Evolutionary conservation across 306 rosid species (phyloP).

Genomic region (Potentilla sterilis): DNA sequence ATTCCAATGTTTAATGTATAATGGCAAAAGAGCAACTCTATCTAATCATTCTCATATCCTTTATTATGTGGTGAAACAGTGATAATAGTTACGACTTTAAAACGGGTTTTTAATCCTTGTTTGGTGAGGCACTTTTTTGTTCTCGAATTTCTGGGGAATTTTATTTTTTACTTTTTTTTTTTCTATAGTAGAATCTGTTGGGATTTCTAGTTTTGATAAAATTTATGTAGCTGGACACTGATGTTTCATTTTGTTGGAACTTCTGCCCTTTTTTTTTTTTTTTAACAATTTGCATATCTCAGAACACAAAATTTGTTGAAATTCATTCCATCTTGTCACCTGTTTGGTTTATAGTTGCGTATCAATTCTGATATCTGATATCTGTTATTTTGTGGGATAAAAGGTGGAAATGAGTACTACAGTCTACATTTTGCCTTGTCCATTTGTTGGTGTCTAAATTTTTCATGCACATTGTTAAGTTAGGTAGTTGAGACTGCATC

Average conservation of each 20-base stretch:
- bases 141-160: neutral
- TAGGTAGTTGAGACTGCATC: slow-evolving; percentile 17
- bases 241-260: neutral
- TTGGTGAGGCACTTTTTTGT: neutral
- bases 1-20: neutral
- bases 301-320: neutral
- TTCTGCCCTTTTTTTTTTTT: neutral
- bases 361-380: neutral
- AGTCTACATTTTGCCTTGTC: neutral
- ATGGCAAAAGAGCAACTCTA: neutral
- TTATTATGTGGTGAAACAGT: neutral
- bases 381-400: neutral
- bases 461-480: neutral
- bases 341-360: neutral
- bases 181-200: neutral
- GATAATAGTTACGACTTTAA: neutral
- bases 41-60: neutral
- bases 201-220: neutral
- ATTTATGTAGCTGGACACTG: neutral
- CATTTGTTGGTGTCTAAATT: neutral
- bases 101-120: neutral
- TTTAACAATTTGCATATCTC: neutral
- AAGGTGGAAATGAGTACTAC: neutral
- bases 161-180: too few relatives aligned
- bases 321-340: neutral